A percentile compares a stretch with the other conserved stretches of the same genome.
phyloP scores from a whole-genome alignment of 768 basidiomycete genomes.

The Tricholoma saponaceum region DNA sequence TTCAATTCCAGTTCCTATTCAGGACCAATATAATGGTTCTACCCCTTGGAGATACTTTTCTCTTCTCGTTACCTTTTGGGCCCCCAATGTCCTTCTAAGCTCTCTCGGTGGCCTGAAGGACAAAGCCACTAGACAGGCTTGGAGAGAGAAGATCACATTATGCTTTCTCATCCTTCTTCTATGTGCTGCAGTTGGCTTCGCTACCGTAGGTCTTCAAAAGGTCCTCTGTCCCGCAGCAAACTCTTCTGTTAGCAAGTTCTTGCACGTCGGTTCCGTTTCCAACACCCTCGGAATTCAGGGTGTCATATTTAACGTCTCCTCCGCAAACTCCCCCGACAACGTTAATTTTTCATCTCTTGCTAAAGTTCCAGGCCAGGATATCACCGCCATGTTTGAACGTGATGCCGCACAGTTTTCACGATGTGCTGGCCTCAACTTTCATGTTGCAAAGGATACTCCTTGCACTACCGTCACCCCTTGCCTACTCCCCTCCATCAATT shows the following conservation, averaged over 20 bases:
- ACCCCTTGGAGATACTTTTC: slow-evolving; percentile 83
- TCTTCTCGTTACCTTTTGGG: slow-evolving; percentile 84
- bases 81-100: slow-evolving; percentile 70
- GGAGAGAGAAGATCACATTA: slow-evolving; percentile 95
- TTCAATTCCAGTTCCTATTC: slow-evolving; percentile 19
- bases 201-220: slow-evolving; percentile 90
- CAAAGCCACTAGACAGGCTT: slow-evolving; percentile 76
- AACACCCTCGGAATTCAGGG: slow-evolving; percentile 79
- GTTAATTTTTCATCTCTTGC: slow-evolving; percentile 60
- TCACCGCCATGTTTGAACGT: slow-evolving; percentile 82
- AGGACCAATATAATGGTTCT: slow-evolving; percentile 39
- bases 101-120: slow-evolving; percentile 81
- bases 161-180: slow-evolving; percentile 82
- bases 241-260: slow-evolving; percentile 40
- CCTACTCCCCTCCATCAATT: slow-evolving; percentile 57
- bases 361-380: slow-evolving; percentile 74
- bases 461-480: slow-evolving; percentile 63
- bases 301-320: slow-evolving; percentile 67
- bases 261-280: slow-evolving; percentile 49
- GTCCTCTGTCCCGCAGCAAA: slow-evolving; percentile 77
- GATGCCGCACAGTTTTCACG: slow-evolving; percentile 56
- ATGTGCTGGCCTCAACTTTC: slow-evolving; percentile 61
- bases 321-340: slow-evolving; percentile 41
- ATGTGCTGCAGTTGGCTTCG: slow-evolving; percentile 81
- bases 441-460: slow-evolving; percentile 69